Evolutionary conservation across 108 stramenopile genomes (phyloP), one percentile per base, ranked within the genome.

Genomic region (Cylindrotheca fusiformis): DNA sequence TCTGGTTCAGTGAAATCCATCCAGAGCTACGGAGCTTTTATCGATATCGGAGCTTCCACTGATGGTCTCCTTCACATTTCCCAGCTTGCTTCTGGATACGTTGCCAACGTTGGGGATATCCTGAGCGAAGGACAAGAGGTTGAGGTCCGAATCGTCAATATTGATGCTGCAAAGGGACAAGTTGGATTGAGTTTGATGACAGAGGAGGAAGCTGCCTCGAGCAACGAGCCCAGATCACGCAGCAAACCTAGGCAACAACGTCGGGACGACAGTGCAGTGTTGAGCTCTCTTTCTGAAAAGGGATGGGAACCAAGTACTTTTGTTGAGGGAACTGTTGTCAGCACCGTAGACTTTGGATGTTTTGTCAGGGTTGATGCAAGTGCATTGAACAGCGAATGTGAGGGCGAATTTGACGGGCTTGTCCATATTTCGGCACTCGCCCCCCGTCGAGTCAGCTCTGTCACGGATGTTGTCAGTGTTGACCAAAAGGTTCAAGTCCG

Each of bases 51-150:
- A 33, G 91, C 91, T 52, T 66, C 73, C 47, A 84, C 86, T 31
- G 94, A 97, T 79, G 95, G 90, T 51, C 87, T 97, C 45, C 60
- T 97, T 44, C 95, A 96, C 87, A 91, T 96, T 68, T 96, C 95
- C 57, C 87, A 94, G 58, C 80, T 97, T 55, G 82, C 95, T 21
- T 78, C 88, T 52, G 90, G 76, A 53, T 96, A 83, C 62, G 92
- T 96, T 49, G 60, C 78, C 28, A 85, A 93, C 66, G 87, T 94
- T 20, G 84, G 70, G 26, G 92, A 93, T 47, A 63, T 95, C 55
- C 67, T 97, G n/a, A 79, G 77, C 65, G 80, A 63, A 46, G 95
- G 95, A 19, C 86, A 96, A 57, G 79, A 94, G 63, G 77, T 96
- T 24, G 74, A 85, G 6, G 97, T 95, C 44, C 88, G 91, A 55